A percentile compares a stretch with the other conserved stretches of the same genome.
phyloP scores from a whole-genome alignment of 495 filamentous ascomycete species.

The Platismatia glauca region DNA sequence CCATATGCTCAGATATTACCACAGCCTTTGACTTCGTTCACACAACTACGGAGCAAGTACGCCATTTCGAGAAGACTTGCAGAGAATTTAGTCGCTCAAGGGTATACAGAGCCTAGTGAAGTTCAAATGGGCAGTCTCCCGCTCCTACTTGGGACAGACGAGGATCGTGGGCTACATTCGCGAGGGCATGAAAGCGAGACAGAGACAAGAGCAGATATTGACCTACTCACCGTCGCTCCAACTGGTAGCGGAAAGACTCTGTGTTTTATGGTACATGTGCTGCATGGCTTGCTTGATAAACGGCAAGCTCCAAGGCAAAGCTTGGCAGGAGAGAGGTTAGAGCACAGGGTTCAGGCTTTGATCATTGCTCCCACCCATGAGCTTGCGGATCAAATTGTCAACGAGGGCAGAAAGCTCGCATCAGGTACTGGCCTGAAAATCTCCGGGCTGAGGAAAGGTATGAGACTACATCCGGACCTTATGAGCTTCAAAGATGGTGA shows the following conservation, averaged over 20 bases:
- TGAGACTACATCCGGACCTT: constrained; percentile 47
- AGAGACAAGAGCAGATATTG: constrained; percentile 24
- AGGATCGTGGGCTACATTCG: constrained; percentile 15
- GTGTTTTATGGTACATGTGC: constrained; percentile 77
- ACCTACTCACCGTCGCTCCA: constrained; percentile 82
- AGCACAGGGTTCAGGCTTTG: constrained; percentile 54
- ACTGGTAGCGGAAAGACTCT: constrained; percentile 98
- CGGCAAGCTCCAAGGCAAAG: constrained; percentile 37
- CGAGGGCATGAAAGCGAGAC: constrained; percentile 8
- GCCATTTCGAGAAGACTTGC: constrained; percentile 59
- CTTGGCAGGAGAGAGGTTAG: constrained; percentile 26
- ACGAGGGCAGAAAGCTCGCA: constrained; percentile 77
- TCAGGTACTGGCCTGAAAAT: constrained; percentile 70
- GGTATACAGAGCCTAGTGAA: constrained; percentile 80
- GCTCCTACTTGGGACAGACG: constrained; percentile 48
- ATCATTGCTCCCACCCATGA: constrained; percentile 90
- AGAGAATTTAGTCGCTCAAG: constrained; percentile 73
- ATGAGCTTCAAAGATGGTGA: constrained; percentile 26
- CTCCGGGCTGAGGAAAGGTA: constrained; percentile 74
- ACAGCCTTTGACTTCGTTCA: constrained; percentile 70
- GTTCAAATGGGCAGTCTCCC: constrained; percentile 85
- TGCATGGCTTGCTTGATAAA: constrained; percentile 59
- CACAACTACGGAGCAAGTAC: constrained; percentile 59
- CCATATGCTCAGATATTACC: constrained; percentile 49
- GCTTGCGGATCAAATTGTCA: constrained; percentile 83